phyloP scores from a whole-genome alignment of 768 basidiomycete genomes.

The Leccinellum albellum region DNA sequence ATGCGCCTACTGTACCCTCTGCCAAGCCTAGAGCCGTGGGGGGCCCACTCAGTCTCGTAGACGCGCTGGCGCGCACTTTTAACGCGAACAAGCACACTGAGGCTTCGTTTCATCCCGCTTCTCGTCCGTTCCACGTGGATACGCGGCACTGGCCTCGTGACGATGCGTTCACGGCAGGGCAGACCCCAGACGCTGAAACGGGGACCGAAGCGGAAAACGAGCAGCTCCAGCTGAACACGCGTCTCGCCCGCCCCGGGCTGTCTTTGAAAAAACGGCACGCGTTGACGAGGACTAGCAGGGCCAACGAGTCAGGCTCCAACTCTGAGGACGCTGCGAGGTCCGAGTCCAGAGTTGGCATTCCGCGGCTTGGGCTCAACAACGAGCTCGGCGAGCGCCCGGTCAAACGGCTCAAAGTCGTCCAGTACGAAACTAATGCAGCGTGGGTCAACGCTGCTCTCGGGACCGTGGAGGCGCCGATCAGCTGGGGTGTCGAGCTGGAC shows the following conservation, averaged over 20 bases:
- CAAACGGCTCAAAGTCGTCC: conserved; percentile 20
- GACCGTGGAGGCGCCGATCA: conserved; percentile 19
- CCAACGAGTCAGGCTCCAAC: neutral
- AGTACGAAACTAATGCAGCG: conserved; percentile 17
- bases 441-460: conserved; percentile 23
- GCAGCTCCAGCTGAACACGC: conserved; percentile 1
- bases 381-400: conserved; percentile 3
- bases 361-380: neutral
- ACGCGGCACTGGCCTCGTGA: neutral
- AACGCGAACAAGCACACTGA: conserved; percentile 23
- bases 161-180: conserved; percentile 1
- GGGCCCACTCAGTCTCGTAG: conserved; percentile 16
- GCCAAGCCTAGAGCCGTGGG: neutral
- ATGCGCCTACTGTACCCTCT: neutral
- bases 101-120: neutral
- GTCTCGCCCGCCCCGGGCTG: neutral
- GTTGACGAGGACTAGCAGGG: neutral
- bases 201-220: conserved; percentile 23
- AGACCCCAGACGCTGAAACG: conserved; percentile 15
- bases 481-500: conserved; percentile 16
- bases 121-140: neutral
- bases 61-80: conserved; percentile 25
- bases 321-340: conserved; percentile 7
- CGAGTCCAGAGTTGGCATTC: neutral
- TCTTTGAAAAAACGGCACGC: conserved; percentile 1